Evolutionary conservation across 345 rosid genomes (phyloP).

Genomic region (Arabis hirsuta): DNA sequence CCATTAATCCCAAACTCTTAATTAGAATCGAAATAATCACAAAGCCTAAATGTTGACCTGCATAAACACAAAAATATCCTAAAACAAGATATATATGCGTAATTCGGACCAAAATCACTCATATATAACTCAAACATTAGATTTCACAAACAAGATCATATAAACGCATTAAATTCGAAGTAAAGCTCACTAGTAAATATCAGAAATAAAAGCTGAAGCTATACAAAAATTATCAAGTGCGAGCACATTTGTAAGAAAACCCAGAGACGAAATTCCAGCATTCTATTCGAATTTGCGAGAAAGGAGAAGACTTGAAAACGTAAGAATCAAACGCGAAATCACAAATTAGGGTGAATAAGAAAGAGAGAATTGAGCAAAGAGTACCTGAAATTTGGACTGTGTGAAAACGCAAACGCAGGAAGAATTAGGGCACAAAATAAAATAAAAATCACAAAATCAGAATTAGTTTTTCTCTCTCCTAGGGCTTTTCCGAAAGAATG

Average conservation of each 20-base stretch:
- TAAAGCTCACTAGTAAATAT: neutral
- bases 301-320: conserved; percentile 28
- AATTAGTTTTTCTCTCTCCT: conserved; percentile 46
- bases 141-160: too few relatives aligned
- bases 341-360: neutral
- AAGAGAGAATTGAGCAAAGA: conserved; percentile 30
- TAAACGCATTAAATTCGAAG: conserved; percentile 8
- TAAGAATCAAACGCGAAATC: conserved; percentile 26
- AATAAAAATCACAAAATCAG: conserved; percentile 19
- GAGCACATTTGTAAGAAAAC: conserved; percentile 21
- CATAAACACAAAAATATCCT: neutral
- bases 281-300: conserved; percentile 35
- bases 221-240: conserved; percentile 3
- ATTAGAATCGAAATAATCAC: conserved; percentile 26
- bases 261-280: conserved; percentile 38
- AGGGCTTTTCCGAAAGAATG: conserved; percentile 43
- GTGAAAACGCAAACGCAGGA: conserved; percentile 44
- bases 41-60: neutral
- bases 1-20: conserved; percentile 43
- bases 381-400: conserved; percentile 51
- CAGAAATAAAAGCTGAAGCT: conserved; percentile 18
- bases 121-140: neutral
- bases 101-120: neutral
- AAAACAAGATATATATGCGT: too few relatives aligned
- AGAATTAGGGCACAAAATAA: conserved; percentile 47